Base-by-base conservation (phyloP, 2,329 filamentous ascomycete genomes). In the Elsinoe arachidis region DNA sequence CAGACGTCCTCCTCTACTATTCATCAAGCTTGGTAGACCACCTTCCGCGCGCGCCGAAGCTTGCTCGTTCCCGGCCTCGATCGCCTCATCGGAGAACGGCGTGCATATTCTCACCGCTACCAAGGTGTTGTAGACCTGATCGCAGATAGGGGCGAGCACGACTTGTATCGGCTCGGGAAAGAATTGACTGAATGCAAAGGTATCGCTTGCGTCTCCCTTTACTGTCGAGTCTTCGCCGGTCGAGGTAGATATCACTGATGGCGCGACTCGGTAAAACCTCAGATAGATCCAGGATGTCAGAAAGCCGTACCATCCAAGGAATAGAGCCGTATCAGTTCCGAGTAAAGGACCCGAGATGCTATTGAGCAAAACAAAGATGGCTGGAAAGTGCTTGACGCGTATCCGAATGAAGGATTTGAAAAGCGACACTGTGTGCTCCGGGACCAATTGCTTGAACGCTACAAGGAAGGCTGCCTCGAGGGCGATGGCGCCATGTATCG, bases 381-480 rank as follows among this genome's bases (percentile, higher is more conserved):
- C 93, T 61, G 75, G 95, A 76, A 86, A 86, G 69, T 86, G 84
- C 69, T 86, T 85, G 56, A 99, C 90, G 64, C 92, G 88, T 71
- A 97, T 84, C 60, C 93, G 95, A 59, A 97, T 71, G 60, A 96
- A 76, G 62, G 90, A 90, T 62, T 87, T 87, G 76, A 96, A 92
- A 59, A 99, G 82, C 3, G 92, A 93, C 55, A 97, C 92, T 10
- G 93, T 99, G 72, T 99, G 93, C 61, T 96, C 91, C 19, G 93
- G 93, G 35, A 97, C 87, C 52, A 99, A 88, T 73, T 99, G 93
- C 74, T 95, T 97, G 74, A 97, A 96, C 56, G 92, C 89, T 66
- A 97, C 89, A 61, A 99, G 87, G 76, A 97, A 97, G 61, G 88
- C 86, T 47, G 93, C 90, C 72, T 96, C 92, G 58, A 96, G 78